phyloP scores from a whole-genome alignment of 768 basidiomycete genomes.

The Infundibulicybe gibba region DNA sequence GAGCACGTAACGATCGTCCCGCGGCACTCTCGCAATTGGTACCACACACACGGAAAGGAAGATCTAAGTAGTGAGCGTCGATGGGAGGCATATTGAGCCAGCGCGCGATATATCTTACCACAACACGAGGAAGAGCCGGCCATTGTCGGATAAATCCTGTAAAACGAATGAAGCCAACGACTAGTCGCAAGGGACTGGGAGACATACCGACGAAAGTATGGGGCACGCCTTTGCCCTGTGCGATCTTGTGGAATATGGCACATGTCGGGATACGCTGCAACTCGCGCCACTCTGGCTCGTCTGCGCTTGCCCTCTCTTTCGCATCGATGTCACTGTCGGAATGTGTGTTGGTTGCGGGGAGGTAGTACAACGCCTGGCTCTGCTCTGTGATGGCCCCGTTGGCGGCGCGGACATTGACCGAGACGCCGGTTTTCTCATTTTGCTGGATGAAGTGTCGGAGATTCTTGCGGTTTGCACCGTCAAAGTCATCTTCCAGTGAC shows the following conservation, averaged over 20 bases:
- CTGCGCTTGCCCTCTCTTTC: constrained; percentile 10
- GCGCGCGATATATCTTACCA: constrained; percentile 33
- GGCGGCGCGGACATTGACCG: constrained; percentile 2
- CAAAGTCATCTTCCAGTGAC: constrained; percentile 60
- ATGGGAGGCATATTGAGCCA: neutral
- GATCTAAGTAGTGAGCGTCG: constrained; percentile 30
- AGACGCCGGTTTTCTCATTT: constrained; percentile 14
- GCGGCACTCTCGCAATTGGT: constrained; percentile 44
- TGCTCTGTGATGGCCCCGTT: constrained; percentile 11
- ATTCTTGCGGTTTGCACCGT: constrained; percentile 49
- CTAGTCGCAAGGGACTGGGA: neutral
- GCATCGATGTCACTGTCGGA: constrained; percentile 11
- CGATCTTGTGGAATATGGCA: constrained; percentile 56
- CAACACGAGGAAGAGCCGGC: constrained; percentile 65
- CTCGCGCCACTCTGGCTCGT: constrained; percentile 1
- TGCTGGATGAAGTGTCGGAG: constrained; percentile 53
- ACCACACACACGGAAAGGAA: constrained; percentile 59
- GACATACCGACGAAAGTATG: constrained; percentile 53
- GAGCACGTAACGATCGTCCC: constrained; percentile 51
- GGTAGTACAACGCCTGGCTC: constrained; percentile 11
- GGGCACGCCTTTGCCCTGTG: constrained; percentile 53
- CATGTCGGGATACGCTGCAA: constrained; percentile 44
- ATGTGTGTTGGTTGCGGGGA: constrained; percentile 11
- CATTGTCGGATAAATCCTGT: constrained; percentile 59
- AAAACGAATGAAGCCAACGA: neutral